Base-by-base conservation (phyloP, 1,284 basidiomycete genomes). In the Austropuccinia psidii region DNA sequence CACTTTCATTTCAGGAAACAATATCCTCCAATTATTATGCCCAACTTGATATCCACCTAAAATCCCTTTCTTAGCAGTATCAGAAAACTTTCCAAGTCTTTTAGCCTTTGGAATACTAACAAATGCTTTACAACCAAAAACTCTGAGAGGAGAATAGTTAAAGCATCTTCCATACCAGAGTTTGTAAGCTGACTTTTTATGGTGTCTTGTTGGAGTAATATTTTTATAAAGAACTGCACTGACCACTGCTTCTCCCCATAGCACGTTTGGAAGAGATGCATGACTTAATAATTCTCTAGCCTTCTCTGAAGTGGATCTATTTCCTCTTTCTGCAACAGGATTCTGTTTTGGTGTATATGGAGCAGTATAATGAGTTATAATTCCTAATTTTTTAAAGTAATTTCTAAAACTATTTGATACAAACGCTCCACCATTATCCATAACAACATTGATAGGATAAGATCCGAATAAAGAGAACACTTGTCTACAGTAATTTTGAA, bases 331-430 rank as follows among this genome's bases (percentile, higher is more conserved):
- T 1, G 24, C 43, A 6, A 65, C 33, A 21, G 17, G 1, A 19
- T 65, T 65, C 37, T 65, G 45, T 17, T 65, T 21, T 19, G 62
- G 62, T 13, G 62, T 65, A 24, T 65, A 50, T 13, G 62, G 62
- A 1, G 41, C 62, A 8, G 27, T 49, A 3, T 49, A 17, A 39
- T 61, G 58, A 4, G 43, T 24, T 61, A 24, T 29, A 4, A 61
- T 61, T 4, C 58, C 58, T 21, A 39, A 39, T 41, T 61, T 24
- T 13, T 19, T 61, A 11, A 61, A 17, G n/a, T 35, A 61, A 4
- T 2, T 37, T 19, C 21, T 3, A 39, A 43, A 61, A n/a, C n/a
- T n/a, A n/a, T n/a, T n/a, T n/a, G n/a, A n/a, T n/a, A n/a, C n/a
- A n/a, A n/a, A n/a, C n/a, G n/a, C n/a, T n/a, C n/a, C n/a, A n/a